phyloP scores from a whole-genome alignment of 1,139 yeast species.

The Groenewaldozyma sp. region DNA sequence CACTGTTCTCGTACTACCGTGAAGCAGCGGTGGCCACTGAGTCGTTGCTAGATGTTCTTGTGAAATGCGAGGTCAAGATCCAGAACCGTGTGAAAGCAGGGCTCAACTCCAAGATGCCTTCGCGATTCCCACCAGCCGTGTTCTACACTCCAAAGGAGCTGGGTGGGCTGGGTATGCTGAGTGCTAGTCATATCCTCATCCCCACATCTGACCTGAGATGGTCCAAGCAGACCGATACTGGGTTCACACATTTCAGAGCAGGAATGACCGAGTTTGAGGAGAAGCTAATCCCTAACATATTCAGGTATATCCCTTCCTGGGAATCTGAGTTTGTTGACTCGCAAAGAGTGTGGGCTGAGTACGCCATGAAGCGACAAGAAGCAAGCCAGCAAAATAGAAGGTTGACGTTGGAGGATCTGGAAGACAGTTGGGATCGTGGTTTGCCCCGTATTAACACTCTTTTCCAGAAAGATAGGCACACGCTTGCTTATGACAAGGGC shows the following conservation, averaged over 20 bases:
- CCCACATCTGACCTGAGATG: conserved; percentile 89
- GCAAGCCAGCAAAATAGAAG: conserved; percentile 82
- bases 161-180: conserved; percentile 96
- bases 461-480: conserved; percentile 91
- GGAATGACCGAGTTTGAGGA: conserved; percentile 81
- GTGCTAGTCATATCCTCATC: conserved; percentile 91
- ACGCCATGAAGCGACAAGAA: conserved; percentile 80
- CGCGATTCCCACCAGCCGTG: conserved; percentile 97
- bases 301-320: conserved; percentile 91
- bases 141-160: conserved; percentile 95
- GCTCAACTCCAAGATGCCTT: conserved; percentile 95
- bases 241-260: conserved; percentile 87
- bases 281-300: conserved; percentile 82
- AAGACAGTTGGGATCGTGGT: conserved; percentile 93
- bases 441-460: conserved; percentile 91
- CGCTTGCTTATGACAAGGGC: conserved; percentile 91
- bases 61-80: conserved; percentile 85
- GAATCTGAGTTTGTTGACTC: conserved; percentile 93
- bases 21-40: conserved; percentile 90
- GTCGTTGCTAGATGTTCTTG: conserved; percentile 66
- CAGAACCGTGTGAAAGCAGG: conserved; percentile 95
- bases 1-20: conserved; percentile 80
- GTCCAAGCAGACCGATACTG: conserved; percentile 92
- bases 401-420: conserved; percentile 86
- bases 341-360: conserved; percentile 96